These are phyloP conservation scores for Agaricus blazei DNA, from an alignment of 768 basidiomycete species.

Conservation along the genomic window DNA sequence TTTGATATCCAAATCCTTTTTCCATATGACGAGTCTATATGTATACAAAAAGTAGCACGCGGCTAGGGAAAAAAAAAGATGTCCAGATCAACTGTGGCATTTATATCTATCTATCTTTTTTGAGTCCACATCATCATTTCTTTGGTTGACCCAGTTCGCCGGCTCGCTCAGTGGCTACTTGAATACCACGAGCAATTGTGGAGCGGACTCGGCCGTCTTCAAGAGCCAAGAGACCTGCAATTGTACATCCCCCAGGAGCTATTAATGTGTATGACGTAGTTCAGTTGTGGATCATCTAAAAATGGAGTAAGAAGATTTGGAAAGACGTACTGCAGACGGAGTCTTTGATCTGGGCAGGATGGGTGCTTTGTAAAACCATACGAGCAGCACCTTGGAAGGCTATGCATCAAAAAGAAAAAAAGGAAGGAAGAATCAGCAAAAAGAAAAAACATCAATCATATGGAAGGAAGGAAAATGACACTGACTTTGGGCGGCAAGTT, in stretches of 20 bases:
- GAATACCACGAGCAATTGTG: conserved; percentile 92
- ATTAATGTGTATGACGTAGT: not conserved
- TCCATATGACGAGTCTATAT: no score
- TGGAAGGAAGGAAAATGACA: not conserved
- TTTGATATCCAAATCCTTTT: no score
- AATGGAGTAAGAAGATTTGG: not conserved
- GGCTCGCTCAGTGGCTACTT: conserved; percentile 88
- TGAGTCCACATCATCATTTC: conserved; percentile 34
- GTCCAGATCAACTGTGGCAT: no score
- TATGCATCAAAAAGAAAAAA: conserved; percentile 23
- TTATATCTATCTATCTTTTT: not conserved
- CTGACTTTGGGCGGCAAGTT: conserved; percentile 93
- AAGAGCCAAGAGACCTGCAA: conserved; percentile 91
- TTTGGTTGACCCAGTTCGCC: conserved; percentile 74
- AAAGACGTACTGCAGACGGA: conserved; percentile 83
- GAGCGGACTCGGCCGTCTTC: conserved; percentile 93
- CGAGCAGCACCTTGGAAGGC: conserved; percentile 95
- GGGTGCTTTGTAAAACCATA: conserved; percentile 89
- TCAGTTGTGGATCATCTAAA: not conserved
- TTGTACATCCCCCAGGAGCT: conserved; percentile 98
- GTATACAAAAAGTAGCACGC: no score
- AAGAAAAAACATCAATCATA: not conserved
- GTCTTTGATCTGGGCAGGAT: conserved; percentile 96
- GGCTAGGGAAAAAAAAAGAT: no score
- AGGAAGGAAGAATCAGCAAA: not conserved